Percentiles rank a stretch among this genome's conserved stretches.
phyloP scores from a whole-genome alignment of 2,329 filamentous ascomycete genomes.

The Endoconidiophora laricicola region DNA sequence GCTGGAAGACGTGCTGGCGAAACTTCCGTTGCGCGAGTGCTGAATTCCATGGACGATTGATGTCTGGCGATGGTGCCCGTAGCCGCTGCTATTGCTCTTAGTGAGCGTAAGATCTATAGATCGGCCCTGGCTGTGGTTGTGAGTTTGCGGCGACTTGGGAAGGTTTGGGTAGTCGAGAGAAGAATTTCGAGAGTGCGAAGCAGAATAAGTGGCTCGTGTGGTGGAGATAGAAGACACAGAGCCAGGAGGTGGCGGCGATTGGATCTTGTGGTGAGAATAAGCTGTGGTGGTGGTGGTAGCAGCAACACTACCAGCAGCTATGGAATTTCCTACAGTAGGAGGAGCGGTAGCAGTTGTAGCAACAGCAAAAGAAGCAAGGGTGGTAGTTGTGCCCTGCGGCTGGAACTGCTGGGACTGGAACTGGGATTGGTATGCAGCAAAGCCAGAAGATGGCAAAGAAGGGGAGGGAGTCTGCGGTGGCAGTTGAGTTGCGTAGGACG shows the following conservation, averaged over 20 bases:
- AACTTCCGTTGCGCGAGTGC: constrained; percentile 79
- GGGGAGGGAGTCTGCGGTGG: background rate
- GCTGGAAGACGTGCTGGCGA: constrained; percentile 61
- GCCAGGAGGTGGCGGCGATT: background rate
- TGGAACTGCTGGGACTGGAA: background rate
- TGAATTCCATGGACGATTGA: constrained; percentile 95
- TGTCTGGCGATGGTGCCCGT: constrained; percentile 89
- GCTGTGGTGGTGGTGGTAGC: background rate
- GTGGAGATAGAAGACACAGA: constrained; percentile 26
- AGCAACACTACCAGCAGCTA: background rate
- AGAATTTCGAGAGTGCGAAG: constrained; percentile 40
- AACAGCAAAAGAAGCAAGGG: background rate
- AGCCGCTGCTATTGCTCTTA: constrained; percentile 33
- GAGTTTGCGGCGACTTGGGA: constrained; percentile 15
- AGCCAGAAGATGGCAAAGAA: too few species aligned
- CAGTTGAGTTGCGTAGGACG: background rate
- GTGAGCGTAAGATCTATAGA: constrained; percentile 27
- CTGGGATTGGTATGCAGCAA: background rate
- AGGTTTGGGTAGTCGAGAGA: constrained; percentile 36
- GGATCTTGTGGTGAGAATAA: background rate
- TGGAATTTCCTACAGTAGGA: background rate
- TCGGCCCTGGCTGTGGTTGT: constrained; percentile 21
- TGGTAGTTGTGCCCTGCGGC: constrained; percentile 1
- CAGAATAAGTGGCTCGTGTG: constrained; percentile 26
- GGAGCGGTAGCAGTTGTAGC: background rate